Evolutionary conservation across 176 grass and related monocot genomes (phyloP).

Genomic region (Microstegium vimineum): DNA sequence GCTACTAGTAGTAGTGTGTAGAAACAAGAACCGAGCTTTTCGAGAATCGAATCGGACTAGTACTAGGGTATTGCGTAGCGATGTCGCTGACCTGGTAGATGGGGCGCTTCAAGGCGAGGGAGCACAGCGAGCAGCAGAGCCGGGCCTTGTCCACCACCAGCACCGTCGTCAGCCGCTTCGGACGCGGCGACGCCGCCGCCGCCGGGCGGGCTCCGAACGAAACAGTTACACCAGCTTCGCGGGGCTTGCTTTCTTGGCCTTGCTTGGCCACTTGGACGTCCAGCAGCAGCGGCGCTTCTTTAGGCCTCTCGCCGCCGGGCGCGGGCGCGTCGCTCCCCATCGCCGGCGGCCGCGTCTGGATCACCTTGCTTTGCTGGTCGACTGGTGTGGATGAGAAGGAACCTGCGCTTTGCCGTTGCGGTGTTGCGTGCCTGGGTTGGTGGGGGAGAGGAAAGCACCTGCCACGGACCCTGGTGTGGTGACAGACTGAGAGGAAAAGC

Average conservation of each 20-base stretch:
- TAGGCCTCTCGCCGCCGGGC: background rate
- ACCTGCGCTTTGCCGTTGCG: too few species aligned
- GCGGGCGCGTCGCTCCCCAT: background rate
- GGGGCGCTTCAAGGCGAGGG: background rate
- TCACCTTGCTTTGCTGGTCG: background rate
- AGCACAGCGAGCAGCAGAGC: slow-evolving; percentile 17
- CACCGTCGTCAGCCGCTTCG: background rate
- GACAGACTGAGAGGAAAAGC: too few species aligned
- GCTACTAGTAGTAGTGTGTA: too few species aligned
- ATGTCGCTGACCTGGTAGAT: slow-evolving; percentile 11
- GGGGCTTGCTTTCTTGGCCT: background rate
- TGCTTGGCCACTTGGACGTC: background rate
- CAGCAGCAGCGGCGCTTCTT: background rate
- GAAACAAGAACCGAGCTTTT: too few species aligned
- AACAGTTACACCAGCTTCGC: background rate
- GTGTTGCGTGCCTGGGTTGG: too few species aligned
- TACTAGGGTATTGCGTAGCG: background rate
- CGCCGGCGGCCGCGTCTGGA: background rate
- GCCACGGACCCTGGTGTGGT: too few species aligned
- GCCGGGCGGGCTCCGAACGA: background rate
- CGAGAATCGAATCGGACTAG: too few species aligned
- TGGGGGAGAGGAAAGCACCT: background rate
- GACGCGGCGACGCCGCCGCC: background rate
- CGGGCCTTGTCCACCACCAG: background rate
- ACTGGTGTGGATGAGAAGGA: background rate